Evolutionary conservation across 306 rosid species (phyloP).

Genomic region (Datisca glomerata): DNA sequence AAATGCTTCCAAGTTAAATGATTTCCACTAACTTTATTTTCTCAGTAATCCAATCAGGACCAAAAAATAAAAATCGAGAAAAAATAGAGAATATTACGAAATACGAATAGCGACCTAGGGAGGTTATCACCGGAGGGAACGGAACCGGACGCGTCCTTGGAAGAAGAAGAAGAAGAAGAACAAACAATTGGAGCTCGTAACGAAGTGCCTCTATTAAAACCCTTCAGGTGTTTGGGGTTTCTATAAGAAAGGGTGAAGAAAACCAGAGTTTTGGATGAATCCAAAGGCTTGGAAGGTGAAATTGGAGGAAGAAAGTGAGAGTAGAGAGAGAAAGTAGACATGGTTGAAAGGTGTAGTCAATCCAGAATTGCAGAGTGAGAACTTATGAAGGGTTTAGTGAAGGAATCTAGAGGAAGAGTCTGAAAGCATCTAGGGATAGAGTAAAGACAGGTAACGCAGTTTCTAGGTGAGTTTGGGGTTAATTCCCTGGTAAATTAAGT

Average conservation of each 20-base stretch:
- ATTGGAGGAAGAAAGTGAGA: slow-evolving; percentile 25
- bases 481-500: too few species aligned
- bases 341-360: slow-evolving; percentile 1
- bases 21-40: neutral
- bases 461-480: too few species aligned
- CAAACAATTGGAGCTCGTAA: slow-evolving; percentile 20
- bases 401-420: neutral
- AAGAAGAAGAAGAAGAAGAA: slow-evolving; percentile 57
- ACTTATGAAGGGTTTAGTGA: neutral
- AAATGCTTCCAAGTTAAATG: neutral
- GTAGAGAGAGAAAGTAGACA: slow-evolving; percentile 38
- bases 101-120: slow-evolving; percentile 29
- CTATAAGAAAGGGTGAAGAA: slow-evolving; percentile 8
- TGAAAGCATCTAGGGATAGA: too few species aligned
- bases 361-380: neutral
- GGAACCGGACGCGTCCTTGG: slow-evolving; percentile 28
- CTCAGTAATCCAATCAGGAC: slow-evolving; percentile 5
- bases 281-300: slow-evolving; percentile 10
- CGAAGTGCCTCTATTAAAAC: slow-evolving; percentile 13
- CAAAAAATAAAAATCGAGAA: neutral
- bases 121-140: slow-evolving; percentile 29
- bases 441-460: neutral
- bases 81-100: neutral
- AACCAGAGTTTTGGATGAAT: slow-evolving; percentile 13
- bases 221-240: slow-evolving; percentile 15